A percentile compares a stretch with the other conserved stretches of the same genome.
Evolutionary conservation across 305 asterid species (phyloP).

Genomic region (Fraxinus latifolia): DNA sequence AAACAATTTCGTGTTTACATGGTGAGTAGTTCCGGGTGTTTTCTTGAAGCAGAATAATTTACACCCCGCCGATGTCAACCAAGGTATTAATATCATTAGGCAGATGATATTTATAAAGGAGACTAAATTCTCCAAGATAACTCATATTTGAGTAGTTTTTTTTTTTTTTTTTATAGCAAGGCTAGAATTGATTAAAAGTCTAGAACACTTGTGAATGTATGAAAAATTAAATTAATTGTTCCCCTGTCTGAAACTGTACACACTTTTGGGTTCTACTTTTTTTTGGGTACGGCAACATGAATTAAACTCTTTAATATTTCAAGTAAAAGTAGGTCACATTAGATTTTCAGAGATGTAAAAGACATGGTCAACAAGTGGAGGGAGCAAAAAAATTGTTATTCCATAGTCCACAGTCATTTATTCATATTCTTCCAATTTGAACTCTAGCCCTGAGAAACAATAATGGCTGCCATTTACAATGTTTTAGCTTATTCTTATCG

Average conservation of each 20-base stretch:
- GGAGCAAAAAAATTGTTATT: background rate
- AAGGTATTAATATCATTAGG: background rate
- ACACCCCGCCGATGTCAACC: background rate
- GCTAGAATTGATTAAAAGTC: background rate
- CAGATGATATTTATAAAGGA: background rate
- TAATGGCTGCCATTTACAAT: background rate
- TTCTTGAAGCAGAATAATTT: background rate
- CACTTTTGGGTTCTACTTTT: background rate
- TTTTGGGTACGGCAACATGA: background rate
- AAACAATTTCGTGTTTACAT: slow-evolving; percentile 59
- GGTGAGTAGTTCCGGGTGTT: slow-evolving; percentile 39
- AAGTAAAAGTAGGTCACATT: background rate
- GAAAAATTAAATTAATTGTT: background rate
- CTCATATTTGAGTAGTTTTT: background rate
- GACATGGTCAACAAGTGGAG: background rate
- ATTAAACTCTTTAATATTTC: background rate
- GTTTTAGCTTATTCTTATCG: background rate
- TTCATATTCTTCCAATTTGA: background rate
- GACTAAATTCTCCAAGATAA: background rate
- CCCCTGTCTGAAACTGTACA: background rate
- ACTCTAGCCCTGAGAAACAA: background rate
- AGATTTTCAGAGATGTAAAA: background rate
- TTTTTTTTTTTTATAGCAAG: background rate
- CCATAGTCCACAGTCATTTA: background rate
- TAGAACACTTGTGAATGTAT: background rate